Base-by-base conservation (phyloP, 192 early-diverging fungal genomes). In the Entomortierella chlamydospora region DNA sequence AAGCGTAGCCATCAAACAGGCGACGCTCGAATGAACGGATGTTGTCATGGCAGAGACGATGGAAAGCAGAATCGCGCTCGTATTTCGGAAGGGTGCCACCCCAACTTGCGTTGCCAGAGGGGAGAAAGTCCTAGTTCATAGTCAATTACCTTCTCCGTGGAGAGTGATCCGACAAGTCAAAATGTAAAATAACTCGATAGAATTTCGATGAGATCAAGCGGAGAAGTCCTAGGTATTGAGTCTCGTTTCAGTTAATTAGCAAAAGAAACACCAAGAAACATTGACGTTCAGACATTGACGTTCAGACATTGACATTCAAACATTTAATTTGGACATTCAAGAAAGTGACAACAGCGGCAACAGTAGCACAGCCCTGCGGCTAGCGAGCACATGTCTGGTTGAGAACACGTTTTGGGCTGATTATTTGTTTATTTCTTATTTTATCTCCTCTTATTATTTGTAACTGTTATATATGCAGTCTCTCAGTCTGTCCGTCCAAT, bases 401-500 rank as follows among this genome's bases (percentile, higher is more conserved):
- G n/a, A n/a, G n/a, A n/a, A n/a, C n/a, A n/a, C n/a, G n/a, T n/a
- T n/a, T n/a, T n/a, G n/a, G n/a, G n/a, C n/a, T n/a, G n/a, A n/a
- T n/a, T n/a, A n/a, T n/a, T n/a, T n/a, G n/a, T n/a, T 37, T 10
- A 37, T 37, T 37, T 10, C 10, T 4, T 37, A 37, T 37, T 7
- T 37, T 37, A 37, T 37, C 4, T 37, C 10, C 5, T 37, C 10
- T 37, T 37, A 37, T 37, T 37, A 37, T 37, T 37, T 37, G n/a
- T n/a, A n/a, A n/a, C n/a, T 37, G 10, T 37, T 37, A 7, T 50
- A 50, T 50, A 22, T 4, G 9, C 25, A 17, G 2, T 4, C 9
- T 3, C 20, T 57, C 42, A 71, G 52, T 61, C 69, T 8, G 42
- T 61, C 20, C 69, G 60, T 2, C 58, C 60, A 39, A 54, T 60